Conservation (phyloP, 192 early-diverging fungal genomes). For the Spizellomyces sp. region DNA sequence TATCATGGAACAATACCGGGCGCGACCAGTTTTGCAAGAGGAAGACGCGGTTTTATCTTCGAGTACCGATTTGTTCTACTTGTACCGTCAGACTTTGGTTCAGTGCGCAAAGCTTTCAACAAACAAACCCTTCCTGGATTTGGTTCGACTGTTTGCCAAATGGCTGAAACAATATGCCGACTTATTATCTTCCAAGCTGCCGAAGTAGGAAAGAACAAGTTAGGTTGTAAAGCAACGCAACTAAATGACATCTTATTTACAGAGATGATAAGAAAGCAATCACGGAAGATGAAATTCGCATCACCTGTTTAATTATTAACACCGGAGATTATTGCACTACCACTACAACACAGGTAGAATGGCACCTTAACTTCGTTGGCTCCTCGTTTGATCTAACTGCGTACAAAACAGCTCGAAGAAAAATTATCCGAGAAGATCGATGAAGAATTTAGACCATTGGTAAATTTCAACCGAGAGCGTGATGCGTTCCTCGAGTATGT, state of each 20-base stretch:
- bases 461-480: constrained; percentile 74
- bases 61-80: constrained; percentile 89
- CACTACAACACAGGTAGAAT: constrained; percentile 72
- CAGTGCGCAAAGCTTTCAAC: constrained; percentile 86
- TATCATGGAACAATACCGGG: constrained; percentile 59
- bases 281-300: constrained; percentile 68
- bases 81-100: constrained; percentile 85
- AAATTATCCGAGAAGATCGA: constrained; percentile 86
- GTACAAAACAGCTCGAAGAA: constrained; percentile 73
- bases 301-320: constrained; percentile 81
- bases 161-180: constrained; percentile 79
- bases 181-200: constrained; percentile 71
- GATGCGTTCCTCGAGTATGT: constrained; percentile 79
- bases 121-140: constrained; percentile 83
- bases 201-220: constrained; percentile 49
- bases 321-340: constrained; percentile 93
- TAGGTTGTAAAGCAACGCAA: background rate
- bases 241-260: constrained; percentile 3
- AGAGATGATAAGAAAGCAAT: constrained; percentile 67
- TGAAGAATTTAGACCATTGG: constrained; percentile 61
- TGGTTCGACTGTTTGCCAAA: constrained; percentile 79
- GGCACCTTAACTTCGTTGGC: background rate
- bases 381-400: constrained; percentile 2
- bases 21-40: constrained; percentile 45
- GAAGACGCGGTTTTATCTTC: constrained; percentile 78